Evolutionary conservation across 2,329 filamentous ascomycete genomes (phyloP), one percentile per base, ranked within the genome.

Genomic region (Diaporthe velutina): DNA sequence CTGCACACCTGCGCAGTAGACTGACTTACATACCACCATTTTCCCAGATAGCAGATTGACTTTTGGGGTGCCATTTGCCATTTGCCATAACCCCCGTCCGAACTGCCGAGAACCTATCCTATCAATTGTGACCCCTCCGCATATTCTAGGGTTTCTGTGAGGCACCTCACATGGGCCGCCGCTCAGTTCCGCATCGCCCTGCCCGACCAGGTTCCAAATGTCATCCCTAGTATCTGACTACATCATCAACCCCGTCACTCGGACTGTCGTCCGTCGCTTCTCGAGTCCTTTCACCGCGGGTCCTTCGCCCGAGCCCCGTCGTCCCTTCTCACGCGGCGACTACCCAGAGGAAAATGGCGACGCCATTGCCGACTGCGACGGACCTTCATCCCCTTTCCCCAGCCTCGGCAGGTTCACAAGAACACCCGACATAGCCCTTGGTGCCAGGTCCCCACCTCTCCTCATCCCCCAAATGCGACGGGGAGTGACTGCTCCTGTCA

Each of bases 201-300:
- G 64, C 64, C 13, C 64, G 64, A 68, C 64, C 64, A 68, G 64
- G 64, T 68, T 68, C 48, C 64, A 68, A 80, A 93, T 93, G 91
- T 88, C 89, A 82, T 91, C 88, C 78, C 85, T 92, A 79, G 90
- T 93, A 71, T 89, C 90, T 80, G 89, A 92, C 76, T 92, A 92
- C 81, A 84, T 93, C 79, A 91, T 93, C 82, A 92, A 92, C 76
- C 91, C 91, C 74, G 90, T 93, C 79, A 83, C 93, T 78, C 90
- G 91, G 81, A 91, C 93, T 83, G 91, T 91, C 79, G 90, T 73
- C 52, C 74, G 90, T 76, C 90, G 90, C 77, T 89, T 93, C 80
- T 92, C 91, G 50, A 79, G 80, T 66, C 80, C 80, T 70, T 81
- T 83, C 76, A 78, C 80, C 75, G 75, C 82, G 78, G 60, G 42